Evolutionary conservation across 2,329 filamentous ascomycete genomes (phyloP), one percentile per base, ranked within the genome.

Genomic region (Phaeosphaeriaceae sp.): DNA sequence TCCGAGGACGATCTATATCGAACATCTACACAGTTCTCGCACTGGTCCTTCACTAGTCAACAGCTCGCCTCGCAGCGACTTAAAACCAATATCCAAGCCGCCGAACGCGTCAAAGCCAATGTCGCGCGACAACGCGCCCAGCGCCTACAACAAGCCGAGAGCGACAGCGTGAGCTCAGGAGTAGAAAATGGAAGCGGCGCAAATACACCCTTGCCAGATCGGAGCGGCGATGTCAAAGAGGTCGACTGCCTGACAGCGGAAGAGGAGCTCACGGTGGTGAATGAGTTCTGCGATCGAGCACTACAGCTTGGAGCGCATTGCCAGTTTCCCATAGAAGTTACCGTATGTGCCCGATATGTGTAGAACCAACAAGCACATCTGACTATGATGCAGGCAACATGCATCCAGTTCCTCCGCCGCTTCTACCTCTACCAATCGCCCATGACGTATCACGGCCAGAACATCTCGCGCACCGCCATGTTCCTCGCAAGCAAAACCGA

Each of bases 341-440:
- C 87, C 67, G 85, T 86, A 80, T 50, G 57, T 44, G 21, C 24
- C 15, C 10, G 22, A 13, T 7, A 10, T 21, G 7, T 21, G 2
- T 2, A 21, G 17, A 44, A 15, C 13, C 51, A 54, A 21, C 6
- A 13, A 24, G 1, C 41, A 52, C 57, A 21, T 50, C 45, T 63
- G 31, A 56, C 36, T 36, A 10, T n/a, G 1, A 10, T 21, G n/a
- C 51, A 88, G 84, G 88, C 90, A 24, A 97, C 93, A 7, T 92
- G 92, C 3, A 91, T 94, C 60, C 88, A 96, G 72, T 97, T 96
- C 76, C 85, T 99, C 59, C 91, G 92, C 55, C 91, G 95, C 57
- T 98, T 99, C 84, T 99, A 98, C 81, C 86, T 97, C 40, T 94
- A 91, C 72, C 97, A 98, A 79, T 96, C 91, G 42, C 88, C 93